These are phyloP conservation scores for Paralagenidium karlingii DNA, from an alignment of 352 stramenopile species.

Conservation along the genomic window DNA sequence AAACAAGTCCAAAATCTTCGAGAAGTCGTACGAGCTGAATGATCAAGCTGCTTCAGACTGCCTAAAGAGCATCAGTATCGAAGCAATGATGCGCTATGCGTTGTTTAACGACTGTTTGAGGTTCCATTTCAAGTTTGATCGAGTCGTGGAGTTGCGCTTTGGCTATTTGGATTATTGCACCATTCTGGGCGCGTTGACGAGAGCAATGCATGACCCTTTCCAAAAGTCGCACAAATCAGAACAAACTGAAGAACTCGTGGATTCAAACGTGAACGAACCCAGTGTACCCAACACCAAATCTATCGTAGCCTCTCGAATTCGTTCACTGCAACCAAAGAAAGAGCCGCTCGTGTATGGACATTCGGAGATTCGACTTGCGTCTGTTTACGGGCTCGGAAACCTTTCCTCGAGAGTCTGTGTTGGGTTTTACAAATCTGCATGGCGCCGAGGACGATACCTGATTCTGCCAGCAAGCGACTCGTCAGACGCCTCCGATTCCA, in stretches of 20 bases:
- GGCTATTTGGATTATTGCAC: conserved; percentile 77
- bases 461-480: too few relatives aligned
- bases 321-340: conserved; percentile 6
- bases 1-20: too few relatives aligned
- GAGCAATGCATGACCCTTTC: too few relatives aligned
- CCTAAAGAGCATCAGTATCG: conserved; percentile 62
- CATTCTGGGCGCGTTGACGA: conserved; percentile 38
- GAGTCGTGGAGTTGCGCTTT: conserved; percentile 68
- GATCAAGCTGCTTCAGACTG: conserved; percentile 43
- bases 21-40: conserved; percentile 32
- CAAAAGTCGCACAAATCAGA: too few relatives aligned
- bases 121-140: conserved; percentile 58
- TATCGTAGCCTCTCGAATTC: too few relatives aligned
- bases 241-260: too few relatives aligned
- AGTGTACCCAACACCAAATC: too few relatives aligned
- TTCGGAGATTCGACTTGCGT: conserved; percentile 62
- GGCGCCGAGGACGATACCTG: conserved; percentile 73
- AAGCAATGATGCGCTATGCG: conserved; percentile 57
- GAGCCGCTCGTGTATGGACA: conserved; percentile 28
- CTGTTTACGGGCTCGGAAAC: conserved; percentile 54
- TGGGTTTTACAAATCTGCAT: conserved; percentile 68
- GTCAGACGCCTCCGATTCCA: too few relatives aligned
- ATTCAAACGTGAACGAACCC: too few relatives aligned
- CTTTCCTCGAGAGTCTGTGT: conserved; percentile 60
- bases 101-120: conserved; percentile 42